A percentile compares a stretch with the other conserved stretches of the same genome.
These are phyloP conservation scores for Mortierella claussenii DNA, from an alignment of 192 early-diverging fungal genomes.

Conservation along the genomic window DNA sequence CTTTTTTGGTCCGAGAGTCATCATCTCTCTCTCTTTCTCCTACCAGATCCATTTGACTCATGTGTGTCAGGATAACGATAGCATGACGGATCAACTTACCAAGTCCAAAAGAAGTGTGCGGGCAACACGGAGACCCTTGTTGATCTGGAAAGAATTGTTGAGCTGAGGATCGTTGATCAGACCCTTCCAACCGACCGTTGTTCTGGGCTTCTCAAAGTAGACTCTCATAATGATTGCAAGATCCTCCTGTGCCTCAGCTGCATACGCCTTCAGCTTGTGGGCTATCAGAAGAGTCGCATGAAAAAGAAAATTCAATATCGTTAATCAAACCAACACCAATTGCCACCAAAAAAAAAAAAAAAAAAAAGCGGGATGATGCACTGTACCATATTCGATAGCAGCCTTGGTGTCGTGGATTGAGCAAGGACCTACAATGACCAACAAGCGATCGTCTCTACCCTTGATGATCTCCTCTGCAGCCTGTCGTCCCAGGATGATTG, in stretches of 20 bases:
- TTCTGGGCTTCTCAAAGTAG: slow-evolving; percentile 90
- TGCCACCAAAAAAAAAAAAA: background rate
- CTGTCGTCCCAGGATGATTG: slow-evolving; percentile 75
- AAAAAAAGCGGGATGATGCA: background rate
- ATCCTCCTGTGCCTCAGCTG: slow-evolving; percentile 65
- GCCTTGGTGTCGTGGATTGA: slow-evolving; percentile 85
- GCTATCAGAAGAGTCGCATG: slow-evolving; percentile 33
- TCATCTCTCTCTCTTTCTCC: too few relatives aligned
- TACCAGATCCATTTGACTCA: too few relatives aligned
- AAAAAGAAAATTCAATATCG: background rate
- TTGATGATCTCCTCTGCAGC: slow-evolving; percentile 73
- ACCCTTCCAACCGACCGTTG: slow-evolving; percentile 94
- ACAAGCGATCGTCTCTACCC: slow-evolving; percentile 78
- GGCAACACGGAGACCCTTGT: slow-evolving; percentile 84
- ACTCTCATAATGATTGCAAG: slow-evolving; percentile 84
- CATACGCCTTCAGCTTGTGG: slow-evolving; percentile 66
- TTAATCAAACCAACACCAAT: background rate
- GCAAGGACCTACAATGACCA: slow-evolving; percentile 90
- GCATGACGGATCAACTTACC: too few relatives aligned
- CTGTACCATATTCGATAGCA: slow-evolving; percentile 78
- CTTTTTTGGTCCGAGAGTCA: background rate
- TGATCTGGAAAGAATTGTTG: slow-evolving; percentile 81
- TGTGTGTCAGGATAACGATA: too few relatives aligned
- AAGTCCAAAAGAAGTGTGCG: slow-evolving; percentile 77
- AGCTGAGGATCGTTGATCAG: slow-evolving; percentile 86